Evolutionary conservation across 768 basidiomycete genomes (phyloP).

Genomic region (Rhodosporidiobolus sp.): DNA sequence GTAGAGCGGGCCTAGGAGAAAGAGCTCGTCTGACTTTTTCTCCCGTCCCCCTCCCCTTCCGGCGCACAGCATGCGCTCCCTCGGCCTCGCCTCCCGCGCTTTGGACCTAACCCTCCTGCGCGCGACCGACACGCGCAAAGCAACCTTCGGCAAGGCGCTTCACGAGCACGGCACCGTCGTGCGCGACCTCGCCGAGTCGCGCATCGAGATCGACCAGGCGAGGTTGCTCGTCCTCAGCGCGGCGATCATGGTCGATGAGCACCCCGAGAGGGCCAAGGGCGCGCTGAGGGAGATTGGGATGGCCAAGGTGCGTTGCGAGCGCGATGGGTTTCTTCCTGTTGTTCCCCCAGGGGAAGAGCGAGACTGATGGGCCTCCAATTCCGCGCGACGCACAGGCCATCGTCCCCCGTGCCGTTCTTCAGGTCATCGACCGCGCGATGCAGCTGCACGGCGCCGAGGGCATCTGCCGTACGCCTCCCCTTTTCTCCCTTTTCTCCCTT

Average conservation of each 20-base stretch:
- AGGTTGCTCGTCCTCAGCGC: constrained; percentile 87
- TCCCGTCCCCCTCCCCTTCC: constrained; percentile 54
- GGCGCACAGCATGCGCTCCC: constrained; percentile 88
- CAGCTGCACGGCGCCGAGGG: constrained; percentile 97
- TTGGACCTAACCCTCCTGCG: constrained; percentile 83
- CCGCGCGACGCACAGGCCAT: constrained; percentile 64
- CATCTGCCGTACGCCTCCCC: constrained; percentile 49
- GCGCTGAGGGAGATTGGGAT: constrained; percentile 97
- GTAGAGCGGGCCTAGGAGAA: not conserved
- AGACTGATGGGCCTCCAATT: not conserved
- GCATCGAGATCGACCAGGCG: constrained; percentile 87
- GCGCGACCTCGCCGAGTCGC: constrained; percentile 82
- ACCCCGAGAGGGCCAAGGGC: constrained; percentile 84
- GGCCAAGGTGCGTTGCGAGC: constrained; percentile 67
- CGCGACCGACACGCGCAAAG: constrained; percentile 83
- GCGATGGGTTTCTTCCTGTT: not conserved
- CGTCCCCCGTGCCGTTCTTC: constrained; percentile 83
- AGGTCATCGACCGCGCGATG: constrained; percentile 89
- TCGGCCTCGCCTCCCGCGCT: constrained; percentile 79
- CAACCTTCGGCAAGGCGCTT: constrained; percentile 90
- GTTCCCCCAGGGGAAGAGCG: not conserved
- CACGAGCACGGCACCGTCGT: constrained; percentile 87
- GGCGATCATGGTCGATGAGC: constrained; percentile 70
- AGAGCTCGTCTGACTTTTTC: constrained; percentile 58
- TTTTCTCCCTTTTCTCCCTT: too few species aligned